Evolutionary conservation across 2,329 filamentous ascomycete genomes (phyloP).

Genomic region (Sporothrix phasma): DNA sequence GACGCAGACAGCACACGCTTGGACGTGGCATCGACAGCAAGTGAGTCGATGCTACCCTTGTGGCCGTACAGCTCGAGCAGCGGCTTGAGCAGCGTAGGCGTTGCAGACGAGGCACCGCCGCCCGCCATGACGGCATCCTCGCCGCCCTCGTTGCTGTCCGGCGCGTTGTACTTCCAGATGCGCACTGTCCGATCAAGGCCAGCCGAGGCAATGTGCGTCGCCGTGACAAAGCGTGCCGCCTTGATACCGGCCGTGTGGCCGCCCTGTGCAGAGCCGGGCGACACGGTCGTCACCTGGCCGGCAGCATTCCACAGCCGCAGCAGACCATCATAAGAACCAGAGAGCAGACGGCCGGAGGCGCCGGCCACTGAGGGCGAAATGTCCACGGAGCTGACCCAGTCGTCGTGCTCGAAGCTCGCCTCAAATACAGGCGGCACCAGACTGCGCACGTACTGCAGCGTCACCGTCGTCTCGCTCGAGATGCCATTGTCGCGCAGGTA

Average conservation of each 20-base stretch:
- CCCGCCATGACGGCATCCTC: conserved; percentile 63
- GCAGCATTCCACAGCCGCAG: conserved; percentile 84
- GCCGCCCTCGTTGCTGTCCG: conserved; percentile 49
- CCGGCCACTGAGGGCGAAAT: conserved; percentile 60
- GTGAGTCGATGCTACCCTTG: conserved; percentile 57
- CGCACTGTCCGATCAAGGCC: conserved; percentile 78
- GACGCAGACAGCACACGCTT: conserved; percentile 78
- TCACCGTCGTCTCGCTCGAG: conserved; percentile 76
- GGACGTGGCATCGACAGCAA: conserved; percentile 61
- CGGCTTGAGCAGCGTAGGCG: conserved; percentile 13
- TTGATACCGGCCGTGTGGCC: conserved; percentile 72
- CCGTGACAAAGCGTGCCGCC: conserved; percentile 71
- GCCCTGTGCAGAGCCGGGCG: conserved; percentile 53
- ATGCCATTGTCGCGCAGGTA: conserved; percentile 80
- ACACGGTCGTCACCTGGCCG: conserved; percentile 73
- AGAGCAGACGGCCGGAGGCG: conserved; percentile 61
- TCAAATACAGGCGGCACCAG: conserved; percentile 82
- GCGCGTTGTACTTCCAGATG: conserved; percentile 79
- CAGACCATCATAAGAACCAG: conserved; percentile 85
- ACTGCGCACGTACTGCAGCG: conserved; percentile 87
- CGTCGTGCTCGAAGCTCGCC: conserved; percentile 90
- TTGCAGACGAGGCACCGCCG: conserved; percentile 41
- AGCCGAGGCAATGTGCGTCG: conserved; percentile 69
- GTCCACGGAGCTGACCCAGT: conserved; percentile 88
- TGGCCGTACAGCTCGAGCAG: conserved; percentile 24